Percentiles rank a stretch among this genome's conserved stretches.
Conservation (phyloP, 2,329 filamentous ascomycete species). For the Ophiognomonia clavigignenti-juglandacearum region DNA sequence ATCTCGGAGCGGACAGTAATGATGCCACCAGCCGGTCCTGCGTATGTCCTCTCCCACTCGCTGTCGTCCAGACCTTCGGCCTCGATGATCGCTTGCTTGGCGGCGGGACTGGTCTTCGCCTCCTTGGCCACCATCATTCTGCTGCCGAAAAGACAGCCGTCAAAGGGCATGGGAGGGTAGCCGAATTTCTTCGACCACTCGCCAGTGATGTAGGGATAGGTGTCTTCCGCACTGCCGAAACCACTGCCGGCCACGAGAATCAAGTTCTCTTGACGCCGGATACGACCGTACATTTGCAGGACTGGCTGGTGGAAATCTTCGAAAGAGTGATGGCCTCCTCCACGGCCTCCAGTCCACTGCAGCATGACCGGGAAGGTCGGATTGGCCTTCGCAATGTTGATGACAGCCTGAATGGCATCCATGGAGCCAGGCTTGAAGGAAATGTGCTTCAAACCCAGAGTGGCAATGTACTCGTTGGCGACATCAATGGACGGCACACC, state of each 20-base stretch:
- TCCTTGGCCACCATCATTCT: constrained; percentile 96
- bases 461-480: constrained; percentile 89
- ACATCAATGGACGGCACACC: constrained; percentile 93
- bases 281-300: constrained; percentile 83
- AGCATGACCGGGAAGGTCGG: constrained; percentile 87
- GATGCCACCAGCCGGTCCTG: constrained; percentile 83
- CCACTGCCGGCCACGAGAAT: constrained; percentile 87
- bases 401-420: constrained; percentile 81
- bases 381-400: constrained; percentile 93
- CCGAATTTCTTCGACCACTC: constrained; percentile 82
- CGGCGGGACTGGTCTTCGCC: constrained; percentile 78
- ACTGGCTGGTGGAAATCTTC: constrained; percentile 95
- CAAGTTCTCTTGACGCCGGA: constrained; percentile 80
- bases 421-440: constrained; percentile 89
- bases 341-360: constrained; percentile 93
- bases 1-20: constrained; percentile 98
- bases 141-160: constrained; percentile 85
- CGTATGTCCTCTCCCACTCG: constrained; percentile 92
- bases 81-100: constrained; percentile 86
- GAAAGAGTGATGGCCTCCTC: constrained; percentile 89
- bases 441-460: constrained; percentile 87
- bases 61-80: constrained; percentile 76
- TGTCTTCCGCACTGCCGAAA: constrained; percentile 85
- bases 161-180: constrained; percentile 90
- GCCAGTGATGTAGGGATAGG: constrained; percentile 87